A percentile compares a stretch with the other conserved stretches of the same genome.
phyloP scores from a whole-genome alignment of 2,329 filamentous ascomycete genomes.

The Fusarium penzigii region DNA sequence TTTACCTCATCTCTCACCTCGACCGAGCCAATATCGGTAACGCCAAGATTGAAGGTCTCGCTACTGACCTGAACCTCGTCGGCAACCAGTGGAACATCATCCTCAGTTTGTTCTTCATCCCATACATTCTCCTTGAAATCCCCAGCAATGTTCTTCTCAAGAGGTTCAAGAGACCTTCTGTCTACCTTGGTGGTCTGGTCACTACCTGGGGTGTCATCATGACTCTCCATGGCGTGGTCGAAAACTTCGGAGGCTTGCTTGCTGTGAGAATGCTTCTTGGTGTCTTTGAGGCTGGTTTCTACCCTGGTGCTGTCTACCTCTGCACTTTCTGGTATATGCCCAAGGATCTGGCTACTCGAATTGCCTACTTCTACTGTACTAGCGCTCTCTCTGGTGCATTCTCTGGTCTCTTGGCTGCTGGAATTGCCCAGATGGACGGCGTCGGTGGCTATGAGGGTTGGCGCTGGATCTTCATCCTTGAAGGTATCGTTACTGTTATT shows the following conservation, averaged over 20 bases:
- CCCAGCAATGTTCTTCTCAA: conserved; percentile 67
- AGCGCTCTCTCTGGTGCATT: conserved; percentile 51
- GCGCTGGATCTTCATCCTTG: conserved; percentile 59
- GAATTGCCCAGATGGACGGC: conserved; percentile 24
- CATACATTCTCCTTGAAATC: conserved; percentile 49
- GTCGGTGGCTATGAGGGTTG: conserved; percentile 54
- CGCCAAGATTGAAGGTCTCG: conserved; percentile 48
- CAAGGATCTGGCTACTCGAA: conserved; percentile 26
- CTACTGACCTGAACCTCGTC: conserved; percentile 45
- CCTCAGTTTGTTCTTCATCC: conserved; percentile 60
- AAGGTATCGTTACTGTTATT: conserved; percentile 54
- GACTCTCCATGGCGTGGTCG: conserved; percentile 28
- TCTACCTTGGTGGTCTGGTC: conserved; percentile 68
- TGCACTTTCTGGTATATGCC: conserved; percentile 34
- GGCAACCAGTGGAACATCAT: conserved; percentile 59
- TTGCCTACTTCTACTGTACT: conserved; percentile 30
- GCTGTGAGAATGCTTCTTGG: conserved; percentile 30
- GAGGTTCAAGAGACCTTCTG: conserved; percentile 56
- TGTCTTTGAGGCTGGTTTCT: conserved; percentile 38
- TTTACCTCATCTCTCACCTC: conserved; percentile 59
- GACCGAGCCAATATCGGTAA: conserved; percentile 55
- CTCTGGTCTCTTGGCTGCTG: conserved; percentile 22
- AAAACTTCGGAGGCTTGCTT: conserved; percentile 31
- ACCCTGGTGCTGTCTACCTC: conserved; percentile 31
- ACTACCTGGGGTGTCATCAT: conserved; percentile 41